Evolutionary conservation across 139 green algal genomes (phyloP).

Genomic region (Tetradesmus lagerheimii): DNA sequence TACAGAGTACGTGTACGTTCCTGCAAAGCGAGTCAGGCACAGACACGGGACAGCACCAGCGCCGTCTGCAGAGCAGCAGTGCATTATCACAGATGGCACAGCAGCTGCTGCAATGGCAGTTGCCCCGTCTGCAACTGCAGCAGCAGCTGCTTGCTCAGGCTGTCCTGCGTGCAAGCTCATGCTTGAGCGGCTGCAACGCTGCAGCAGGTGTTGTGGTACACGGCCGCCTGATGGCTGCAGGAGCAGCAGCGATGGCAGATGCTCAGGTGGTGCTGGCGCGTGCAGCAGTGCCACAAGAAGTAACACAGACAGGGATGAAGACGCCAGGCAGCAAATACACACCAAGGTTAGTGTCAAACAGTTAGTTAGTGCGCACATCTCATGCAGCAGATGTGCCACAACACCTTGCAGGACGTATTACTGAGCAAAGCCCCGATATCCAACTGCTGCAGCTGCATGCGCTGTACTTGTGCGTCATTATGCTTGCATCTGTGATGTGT

Average conservation of each 20-base stretch:
- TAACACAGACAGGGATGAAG: neutral
- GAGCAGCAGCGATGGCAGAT: neutral
- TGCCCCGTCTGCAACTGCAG: neutral
- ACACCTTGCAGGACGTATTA: neutral
- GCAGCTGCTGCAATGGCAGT: neutral
- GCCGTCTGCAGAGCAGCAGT: neutral
- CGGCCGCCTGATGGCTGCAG: neutral
- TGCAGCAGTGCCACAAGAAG: neutral
- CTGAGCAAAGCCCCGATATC: too few relatives aligned
- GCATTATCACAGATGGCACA: neutral
- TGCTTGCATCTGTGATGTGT: neutral
- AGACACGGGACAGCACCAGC: neutral
- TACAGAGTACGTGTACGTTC: neutral
- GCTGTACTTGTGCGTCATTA: too few relatives aligned
- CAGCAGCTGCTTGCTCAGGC: neutral
- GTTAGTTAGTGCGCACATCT: neutral
- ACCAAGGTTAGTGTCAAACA: too few relatives aligned
- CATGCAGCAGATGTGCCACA: neutral
- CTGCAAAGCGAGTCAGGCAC: neutral
- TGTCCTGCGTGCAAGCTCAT: conserved; percentile 9
- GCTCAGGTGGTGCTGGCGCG: neutral
- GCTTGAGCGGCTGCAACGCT: conserved; percentile 16
- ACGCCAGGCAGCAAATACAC: neutral
- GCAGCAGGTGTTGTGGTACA: neutral
- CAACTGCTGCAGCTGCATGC: too few relatives aligned